Base-by-base conservation (phyloP, 208 protist species). In the Leishmania tropica region DNA sequence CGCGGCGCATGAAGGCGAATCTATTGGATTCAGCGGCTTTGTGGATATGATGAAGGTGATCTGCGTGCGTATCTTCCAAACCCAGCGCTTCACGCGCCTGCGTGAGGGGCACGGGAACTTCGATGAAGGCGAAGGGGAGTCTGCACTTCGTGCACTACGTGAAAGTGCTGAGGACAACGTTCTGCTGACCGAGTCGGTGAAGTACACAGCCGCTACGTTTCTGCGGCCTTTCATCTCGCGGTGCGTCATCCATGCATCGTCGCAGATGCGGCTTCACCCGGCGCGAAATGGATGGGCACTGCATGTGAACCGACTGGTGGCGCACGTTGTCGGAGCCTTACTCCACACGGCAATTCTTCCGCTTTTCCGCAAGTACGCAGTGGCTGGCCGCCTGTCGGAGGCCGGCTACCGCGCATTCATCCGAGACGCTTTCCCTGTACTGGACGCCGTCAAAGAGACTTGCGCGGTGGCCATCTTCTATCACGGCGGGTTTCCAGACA, bases 21-120 rank as follows among this genome's bases (percentile, higher is more conserved):
- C 87, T 7, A 84, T 95, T 3, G 87, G 89, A 67, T 94, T 97
- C 75, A 90, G 93, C 45, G 89, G 90, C 3, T 97, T 97, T 81
- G 81, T 91, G 28, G 88, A 93, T 79, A 93, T 97, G 67, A 97
- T 97, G 92, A 96, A 96, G 65, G 88, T 96, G 31, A 85, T 96
- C 51, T 93, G 93, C 79, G 83, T 97, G 54, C 90, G 94, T 6
- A 93, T 94, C 85, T 97, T 88, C 76, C 94, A 97, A 76, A 90
- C 88, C 0, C 77, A 88, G 53, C 81, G 84, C 8, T 91, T 85
- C 77, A 72, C 72, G 10, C 74, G 80, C 15, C 71, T 96, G 47
- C 68, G 85, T 31, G 70, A 85, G 35, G 83, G 86, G 28, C 75
- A 81, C 7, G 64, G 31, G 5, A 82, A 37, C 35, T 64, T 45